These are phyloP conservation scores for Populus pruinosa DNA, from an alignment of 345 rosid genomes.

Conservation along the genomic window DNA sequence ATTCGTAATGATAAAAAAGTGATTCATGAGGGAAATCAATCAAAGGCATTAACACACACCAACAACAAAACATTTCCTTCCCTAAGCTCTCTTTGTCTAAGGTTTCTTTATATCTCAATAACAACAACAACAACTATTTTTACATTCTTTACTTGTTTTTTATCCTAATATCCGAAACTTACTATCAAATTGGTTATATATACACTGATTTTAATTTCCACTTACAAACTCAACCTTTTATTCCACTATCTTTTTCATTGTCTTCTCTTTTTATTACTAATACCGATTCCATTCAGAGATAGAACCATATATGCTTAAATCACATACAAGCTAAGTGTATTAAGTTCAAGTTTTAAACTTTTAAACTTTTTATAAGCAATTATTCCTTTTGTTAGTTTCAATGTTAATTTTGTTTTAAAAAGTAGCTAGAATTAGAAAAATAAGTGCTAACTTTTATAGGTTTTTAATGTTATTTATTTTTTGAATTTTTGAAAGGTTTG, in stretches of 20 bases:
- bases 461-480: neutral
- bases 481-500: neutral
- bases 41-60: neutral
- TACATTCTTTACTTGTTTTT: neutral
- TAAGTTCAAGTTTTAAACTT: conserved; percentile 37
- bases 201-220: conserved; percentile 2
- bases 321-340: conserved; percentile 77
- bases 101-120: conserved; percentile 15
- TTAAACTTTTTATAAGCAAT: no score
- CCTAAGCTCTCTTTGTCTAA: conserved; percentile 26
- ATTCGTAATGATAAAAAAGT: no score
- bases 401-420: neutral
- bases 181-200: conserved; percentile 10
- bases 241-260: conserved; percentile 24
- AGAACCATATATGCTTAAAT: conserved; percentile 88
- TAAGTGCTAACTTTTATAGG: neutral
- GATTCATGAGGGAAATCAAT: no score
- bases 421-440: no score
- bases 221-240: conserved; percentile 3
- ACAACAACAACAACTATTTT: conserved; percentile 4
- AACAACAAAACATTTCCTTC: conserved; percentile 20
- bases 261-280: neutral
- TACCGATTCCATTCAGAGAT: conserved; percentile 18
- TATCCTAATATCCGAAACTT: conserved; percentile 6
- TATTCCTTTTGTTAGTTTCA: neutral